These are phyloP conservation scores for Aspergillus quadrilineatus DNA, from an alignment of 2,329 filamentous ascomycete genomes.

Conservation along the genomic window DNA sequence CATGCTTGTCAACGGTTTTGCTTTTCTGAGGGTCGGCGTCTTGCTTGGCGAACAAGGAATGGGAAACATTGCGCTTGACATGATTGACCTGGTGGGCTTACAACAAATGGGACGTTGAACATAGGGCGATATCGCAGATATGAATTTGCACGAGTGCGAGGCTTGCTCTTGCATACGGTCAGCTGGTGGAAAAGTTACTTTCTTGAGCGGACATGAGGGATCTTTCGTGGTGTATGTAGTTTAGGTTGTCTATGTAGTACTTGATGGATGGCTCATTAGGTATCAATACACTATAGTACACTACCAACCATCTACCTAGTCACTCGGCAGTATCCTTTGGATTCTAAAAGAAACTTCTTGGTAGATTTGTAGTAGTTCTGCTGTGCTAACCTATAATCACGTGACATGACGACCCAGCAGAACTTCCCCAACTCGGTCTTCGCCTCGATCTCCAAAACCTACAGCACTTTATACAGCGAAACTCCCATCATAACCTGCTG, in stretches of 20 bases:
- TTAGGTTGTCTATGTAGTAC: neutral
- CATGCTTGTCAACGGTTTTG: constrained; percentile 23
- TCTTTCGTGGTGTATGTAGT: constrained; percentile 9
- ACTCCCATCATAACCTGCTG: too few species aligned
- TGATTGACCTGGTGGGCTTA: constrained; percentile 17
- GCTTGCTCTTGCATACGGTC: constrained; percentile 19
- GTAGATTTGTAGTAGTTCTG: too few species aligned
- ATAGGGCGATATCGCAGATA: constrained; percentile 26
- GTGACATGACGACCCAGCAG: too few species aligned
- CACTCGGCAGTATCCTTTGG: too few species aligned
- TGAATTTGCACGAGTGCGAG: constrained; percentile 20
- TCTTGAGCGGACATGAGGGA: neutral
- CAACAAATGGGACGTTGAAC: constrained; percentile 26
- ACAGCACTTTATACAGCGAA: too few species aligned
- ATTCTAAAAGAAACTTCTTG: too few species aligned
- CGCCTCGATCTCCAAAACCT: too few species aligned
- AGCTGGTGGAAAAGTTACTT: constrained; percentile 17
- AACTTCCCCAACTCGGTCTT: too few species aligned
- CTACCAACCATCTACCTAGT: too few species aligned
- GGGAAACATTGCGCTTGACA: constrained; percentile 22
- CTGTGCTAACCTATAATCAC: too few species aligned
- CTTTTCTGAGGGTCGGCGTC: constrained; percentile 25
- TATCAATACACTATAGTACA: constrained; percentile 1
- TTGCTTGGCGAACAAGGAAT: constrained; percentile 15
- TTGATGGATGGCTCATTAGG: constrained; percentile 1